These are phyloP conservation scores for Ogataea polymorpha DNA, from an alignment of 805 yeast genomes.

Conservation along the genomic window DNA sequence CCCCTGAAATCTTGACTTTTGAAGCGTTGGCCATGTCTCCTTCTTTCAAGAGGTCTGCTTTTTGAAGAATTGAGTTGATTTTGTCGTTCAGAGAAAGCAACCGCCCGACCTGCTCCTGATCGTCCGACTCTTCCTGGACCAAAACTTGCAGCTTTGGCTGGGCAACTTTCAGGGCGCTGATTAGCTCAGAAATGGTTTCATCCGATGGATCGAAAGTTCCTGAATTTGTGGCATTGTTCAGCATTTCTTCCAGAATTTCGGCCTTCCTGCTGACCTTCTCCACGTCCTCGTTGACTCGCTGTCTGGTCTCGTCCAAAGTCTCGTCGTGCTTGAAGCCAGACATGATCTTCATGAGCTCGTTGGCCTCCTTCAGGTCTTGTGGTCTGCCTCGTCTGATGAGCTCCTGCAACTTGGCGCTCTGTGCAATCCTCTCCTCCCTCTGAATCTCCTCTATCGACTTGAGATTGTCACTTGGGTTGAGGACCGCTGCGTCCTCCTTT, in stretches of 20 bases:
- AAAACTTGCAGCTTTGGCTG: slow-evolving; percentile 85
- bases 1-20: slow-evolving; percentile 33
- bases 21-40: slow-evolving; percentile 60
- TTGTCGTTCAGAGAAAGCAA: slow-evolving; percentile 71
- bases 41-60: slow-evolving; percentile 59
- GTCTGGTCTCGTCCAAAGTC: slow-evolving; percentile 63
- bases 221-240: slow-evolving; percentile 45
- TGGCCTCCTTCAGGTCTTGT: slow-evolving; percentile 92
- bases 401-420: slow-evolving; percentile 93
- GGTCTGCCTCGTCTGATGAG: slow-evolving; percentile 94
- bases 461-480: slow-evolving; percentile 83
- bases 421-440: slow-evolving; percentile 89
- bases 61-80: slow-evolving; percentile 64
- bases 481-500: slow-evolving; percentile 87
- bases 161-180: slow-evolving; percentile 72
- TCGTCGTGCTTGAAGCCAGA: slow-evolving; percentile 93
- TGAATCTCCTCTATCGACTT: slow-evolving; percentile 88
- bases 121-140: slow-evolving; percentile 73
- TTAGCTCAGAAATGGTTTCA: slow-evolving; percentile 80
- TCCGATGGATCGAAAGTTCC: slow-evolving; percentile 41
- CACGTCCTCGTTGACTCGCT: slow-evolving; percentile 78
- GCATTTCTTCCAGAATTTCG: slow-evolving; percentile 85
- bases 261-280: slow-evolving; percentile 82
- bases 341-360: slow-evolving; percentile 95
- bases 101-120: slow-evolving; percentile 60